Base-by-base conservation (phyloP, 176 grass and related monocot genomes). In the Cenchrus americanus region DNA sequence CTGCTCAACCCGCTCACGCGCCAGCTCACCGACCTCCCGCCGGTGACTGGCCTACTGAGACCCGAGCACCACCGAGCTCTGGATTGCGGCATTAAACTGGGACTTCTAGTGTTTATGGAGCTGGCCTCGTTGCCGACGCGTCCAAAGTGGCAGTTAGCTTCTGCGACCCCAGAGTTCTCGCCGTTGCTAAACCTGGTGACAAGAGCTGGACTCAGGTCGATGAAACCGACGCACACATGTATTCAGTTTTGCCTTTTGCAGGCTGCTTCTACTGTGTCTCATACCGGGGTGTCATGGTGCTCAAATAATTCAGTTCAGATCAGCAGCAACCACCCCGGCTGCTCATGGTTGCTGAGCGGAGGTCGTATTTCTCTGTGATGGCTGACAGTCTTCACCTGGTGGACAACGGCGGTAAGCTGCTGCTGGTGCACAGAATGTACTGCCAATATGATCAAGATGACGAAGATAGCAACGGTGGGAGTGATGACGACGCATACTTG, bases 101-200 rank as follows among this genome's bases (percentile, higher is more conserved):
- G 15, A 54, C 0, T 21, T 71, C 0, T 4, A 8, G 50, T 34
- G 26, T n/a, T n/a, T 1, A 55, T 3, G 30, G 72, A 10, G 73
- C 4, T 0, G 11, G 73, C 34, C 19, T 76, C 1, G 19, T 37
- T 9, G 19, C 15, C 17, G 18, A 58, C 2, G 18, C 8, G 30
- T 21, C 51, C 51, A 58, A 5, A 0, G 51, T 75, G 50, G 51
- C 19, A 1, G 30, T 76, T 1, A 21, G 30, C 12, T 76, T 76
- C 34, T 0, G 0, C 2, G 6, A 0, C 0, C 49, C 30, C 11
- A 1, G 0, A 7, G 52, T 59, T 0, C 5, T 55, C 6, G 73
- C 37, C 0, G 34, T 60, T 14, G 53, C 73, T 9, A 42, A 59
- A 6, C 73, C 73, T 8, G 22, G 75, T 13, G 40, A 62, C 40